These are phyloP conservation scores for Sphenostylis stenocarpa DNA, from an alignment of 306 rosid species.

Conservation along the genomic window DNA sequence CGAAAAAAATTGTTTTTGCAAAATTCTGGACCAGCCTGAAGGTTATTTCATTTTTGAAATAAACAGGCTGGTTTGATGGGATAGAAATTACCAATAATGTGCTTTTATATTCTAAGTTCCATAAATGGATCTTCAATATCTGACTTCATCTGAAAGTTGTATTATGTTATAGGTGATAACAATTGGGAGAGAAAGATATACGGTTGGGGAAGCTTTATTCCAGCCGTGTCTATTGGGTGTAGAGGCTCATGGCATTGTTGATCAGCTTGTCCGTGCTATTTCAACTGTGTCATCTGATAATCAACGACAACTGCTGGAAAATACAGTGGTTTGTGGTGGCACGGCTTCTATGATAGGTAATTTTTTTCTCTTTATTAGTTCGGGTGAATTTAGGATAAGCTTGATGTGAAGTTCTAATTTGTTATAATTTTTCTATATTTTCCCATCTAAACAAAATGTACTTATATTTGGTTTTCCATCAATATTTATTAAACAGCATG, in stretches of 20 bases:
- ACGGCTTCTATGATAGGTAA: slow-evolving; percentile 83
- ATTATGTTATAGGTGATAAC: slow-evolving; percentile 65
- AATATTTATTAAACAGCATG: neutral
- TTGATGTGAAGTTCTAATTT: slow-evolving; percentile 22
- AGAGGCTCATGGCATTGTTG: slow-evolving; percentile 93
- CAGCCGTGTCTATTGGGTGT: slow-evolving; percentile 80
- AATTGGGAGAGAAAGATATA: slow-evolving; percentile 79
- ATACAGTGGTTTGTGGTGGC: slow-evolving; percentile 91
- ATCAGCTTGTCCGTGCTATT: slow-evolving; percentile 91
- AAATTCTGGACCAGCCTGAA: neutral
- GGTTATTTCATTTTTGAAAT: neutral
- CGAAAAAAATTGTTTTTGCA: neutral
- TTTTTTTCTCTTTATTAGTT: slow-evolving; percentile 12
- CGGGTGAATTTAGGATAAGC: neutral
- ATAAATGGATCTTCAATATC: neutral
- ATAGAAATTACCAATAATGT: neutral
- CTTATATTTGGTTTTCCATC: neutral
- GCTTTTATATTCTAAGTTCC: neutral
- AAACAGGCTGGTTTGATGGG: neutral
- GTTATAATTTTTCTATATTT: neutral
- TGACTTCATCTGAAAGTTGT: slow-evolving; percentile 15
- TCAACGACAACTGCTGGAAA: slow-evolving; percentile 89
- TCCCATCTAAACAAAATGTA: neutral
- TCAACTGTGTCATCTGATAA: slow-evolving; percentile 90
- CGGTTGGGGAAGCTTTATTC: slow-evolving; percentile 90